These are phyloP conservation scores for Gossypium anomalum DNA, from an alignment of 345 rosid species.

Conservation along the genomic window DNA sequence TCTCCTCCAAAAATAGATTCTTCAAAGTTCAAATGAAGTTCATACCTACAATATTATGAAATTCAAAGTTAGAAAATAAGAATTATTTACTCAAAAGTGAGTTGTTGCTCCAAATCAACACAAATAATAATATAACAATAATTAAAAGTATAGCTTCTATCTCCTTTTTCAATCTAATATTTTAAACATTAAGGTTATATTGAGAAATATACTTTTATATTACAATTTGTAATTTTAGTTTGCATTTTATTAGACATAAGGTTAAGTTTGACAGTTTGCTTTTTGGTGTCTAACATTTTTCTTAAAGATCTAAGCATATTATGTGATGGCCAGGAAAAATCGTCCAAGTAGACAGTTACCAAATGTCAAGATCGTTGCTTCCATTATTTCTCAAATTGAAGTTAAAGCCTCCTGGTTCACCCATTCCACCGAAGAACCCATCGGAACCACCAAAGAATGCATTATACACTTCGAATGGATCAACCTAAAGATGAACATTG, in stretches of 20 bases:
- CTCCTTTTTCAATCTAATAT: background rate
- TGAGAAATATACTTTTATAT: background rate
- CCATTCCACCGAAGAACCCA: constrained; percentile 60
- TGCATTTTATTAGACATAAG: background rate
- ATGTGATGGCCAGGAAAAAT: background rate
- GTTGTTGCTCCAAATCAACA: background rate
- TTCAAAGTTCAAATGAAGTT: constrained; percentile 74
- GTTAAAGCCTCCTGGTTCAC: constrained; percentile 47
- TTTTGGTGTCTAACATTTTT: background rate
- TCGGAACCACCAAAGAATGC: constrained; percentile 78
- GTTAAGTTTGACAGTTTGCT: background rate
- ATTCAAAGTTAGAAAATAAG: background rate
- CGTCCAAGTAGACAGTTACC: constrained; percentile 37
- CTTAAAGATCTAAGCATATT: background rate
- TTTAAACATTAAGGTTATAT: background rate
- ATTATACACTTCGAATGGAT: constrained; percentile 77
- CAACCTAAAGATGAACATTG: constrained; percentile 46
- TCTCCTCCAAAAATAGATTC: constrained; percentile 83
- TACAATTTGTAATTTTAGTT: background rate
- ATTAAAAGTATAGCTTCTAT: background rate
- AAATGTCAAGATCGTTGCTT: constrained; percentile 59
- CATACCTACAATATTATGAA: constrained; percentile 42
- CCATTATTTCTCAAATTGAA: constrained; percentile 54
- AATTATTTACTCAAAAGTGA: background rate
- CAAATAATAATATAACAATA: background rate